These are phyloP conservation scores for Russula dissimulans DNA, from an alignment of 768 basidiomycete species.

Conservation along the genomic window DNA sequence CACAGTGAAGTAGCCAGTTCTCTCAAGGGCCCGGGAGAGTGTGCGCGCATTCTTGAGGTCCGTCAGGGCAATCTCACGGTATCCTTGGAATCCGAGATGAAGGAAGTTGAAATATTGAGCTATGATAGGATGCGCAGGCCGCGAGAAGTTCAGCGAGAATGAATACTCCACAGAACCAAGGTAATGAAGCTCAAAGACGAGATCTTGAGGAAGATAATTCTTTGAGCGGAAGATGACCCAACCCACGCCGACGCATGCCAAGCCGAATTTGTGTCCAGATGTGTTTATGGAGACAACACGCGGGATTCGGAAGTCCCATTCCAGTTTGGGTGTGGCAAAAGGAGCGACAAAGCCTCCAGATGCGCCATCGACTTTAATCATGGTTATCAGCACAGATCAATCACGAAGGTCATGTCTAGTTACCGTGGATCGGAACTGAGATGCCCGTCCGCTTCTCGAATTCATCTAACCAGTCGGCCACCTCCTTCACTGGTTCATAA, in stretches of 20 bases:
- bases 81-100: slow-evolving; percentile 50
- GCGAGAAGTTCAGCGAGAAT: slow-evolving; percentile 55
- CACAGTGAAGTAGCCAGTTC: slow-evolving; percentile 42
- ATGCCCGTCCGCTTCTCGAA: slow-evolving; percentile 41
- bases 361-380: slow-evolving; percentile 42
- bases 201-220: slow-evolving; percentile 52
- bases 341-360: slow-evolving; percentile 57
- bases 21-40: slow-evolving; percentile 55
- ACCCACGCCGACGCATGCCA: slow-evolving; percentile 49
- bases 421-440: slow-evolving; percentile 36
- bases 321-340: slow-evolving; percentile 43
- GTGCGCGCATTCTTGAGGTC: slow-evolving; percentile 55
- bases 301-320: slow-evolving; percentile 53
- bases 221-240: slow-evolving; percentile 57
- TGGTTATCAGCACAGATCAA: not conserved
- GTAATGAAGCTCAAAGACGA: slow-evolving; percentile 56
- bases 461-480: slow-evolving; percentile 61
- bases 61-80: slow-evolving; percentile 36
- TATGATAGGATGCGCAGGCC: slow-evolving; percentile 51
- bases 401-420: not conserved
- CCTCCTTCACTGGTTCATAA: slow-evolving; percentile 77
- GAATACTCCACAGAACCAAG: slow-evolving; percentile 61
- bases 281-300: slow-evolving; percentile 53
- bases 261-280: slow-evolving; percentile 53
- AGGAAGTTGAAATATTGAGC: slow-evolving; percentile 57